Evolutionary conservation across 2,329 filamentous ascomycete species (phyloP).

Genomic region (Aspergillus sclerotialis): DNA sequence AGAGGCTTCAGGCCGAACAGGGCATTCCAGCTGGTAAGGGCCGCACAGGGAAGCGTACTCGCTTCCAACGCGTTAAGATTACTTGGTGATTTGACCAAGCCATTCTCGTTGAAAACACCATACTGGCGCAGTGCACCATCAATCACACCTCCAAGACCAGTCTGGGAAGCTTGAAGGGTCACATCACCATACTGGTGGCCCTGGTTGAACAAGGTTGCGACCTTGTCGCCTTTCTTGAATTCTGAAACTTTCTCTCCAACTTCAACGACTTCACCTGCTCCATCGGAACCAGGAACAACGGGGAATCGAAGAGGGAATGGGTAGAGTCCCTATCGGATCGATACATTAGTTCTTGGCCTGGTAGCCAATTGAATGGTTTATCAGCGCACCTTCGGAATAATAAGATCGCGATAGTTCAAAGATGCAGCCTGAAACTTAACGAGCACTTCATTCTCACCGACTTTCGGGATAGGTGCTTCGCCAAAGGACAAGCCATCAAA

Average conservation of each 20-base stretch:
- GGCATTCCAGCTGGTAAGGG: constrained; percentile 59
- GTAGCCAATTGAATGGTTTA: too few relatives aligned
- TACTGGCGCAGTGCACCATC: constrained; percentile 64
- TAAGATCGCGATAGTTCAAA: constrained; percentile 45
- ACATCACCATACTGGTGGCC: constrained; percentile 47
- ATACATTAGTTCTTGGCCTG: constrained; percentile 10
- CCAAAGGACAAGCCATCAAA: constrained; percentile 56
- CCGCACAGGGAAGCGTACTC: constrained; percentile 54
- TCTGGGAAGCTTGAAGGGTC: constrained; percentile 29
- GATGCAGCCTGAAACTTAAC: constrained; percentile 54
- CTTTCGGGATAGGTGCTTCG: constrained; percentile 48
- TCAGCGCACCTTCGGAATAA: constrained; percentile 38
- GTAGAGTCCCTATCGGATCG: constrained; percentile 21
- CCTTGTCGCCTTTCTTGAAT: constrained; percentile 53
- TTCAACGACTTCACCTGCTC: constrained; percentile 41
- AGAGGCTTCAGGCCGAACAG: constrained; percentile 52
- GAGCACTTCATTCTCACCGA: constrained; percentile 65
- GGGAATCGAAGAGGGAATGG: constrained; percentile 25
- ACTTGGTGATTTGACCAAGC: constrained; percentile 57
- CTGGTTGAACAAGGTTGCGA: constrained; percentile 54
- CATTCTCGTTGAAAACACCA: constrained; percentile 60
- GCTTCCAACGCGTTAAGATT: constrained; percentile 50
- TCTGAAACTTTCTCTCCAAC: constrained; percentile 50
- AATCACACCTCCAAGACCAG: constrained; percentile 60
- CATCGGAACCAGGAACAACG: constrained; percentile 28